These are phyloP conservation scores for Aegilops sharonensis DNA, from an alignment of 176 grass and related monocot genomes.

Conservation along the genomic window DNA sequence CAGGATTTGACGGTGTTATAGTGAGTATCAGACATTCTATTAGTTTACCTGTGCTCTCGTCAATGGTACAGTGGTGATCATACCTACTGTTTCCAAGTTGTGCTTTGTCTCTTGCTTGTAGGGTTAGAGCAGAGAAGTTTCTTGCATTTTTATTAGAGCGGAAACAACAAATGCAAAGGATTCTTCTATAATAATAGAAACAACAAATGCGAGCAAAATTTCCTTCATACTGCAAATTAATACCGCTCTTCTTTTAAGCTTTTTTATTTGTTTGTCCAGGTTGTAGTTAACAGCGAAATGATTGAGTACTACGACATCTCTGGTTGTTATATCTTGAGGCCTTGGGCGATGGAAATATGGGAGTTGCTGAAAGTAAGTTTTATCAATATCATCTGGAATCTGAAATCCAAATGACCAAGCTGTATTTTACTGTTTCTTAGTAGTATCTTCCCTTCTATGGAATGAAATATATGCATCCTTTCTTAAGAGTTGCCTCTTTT, in stretches of 20 bases:
- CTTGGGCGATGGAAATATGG: conserved; percentile 89
- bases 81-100: background rate
- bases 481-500: background rate
- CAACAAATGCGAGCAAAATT: background rate
- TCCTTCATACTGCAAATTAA: background rate
- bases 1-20: background rate
- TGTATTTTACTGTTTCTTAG: background rate
- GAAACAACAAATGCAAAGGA: background rate
- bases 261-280: conserved; percentile 43
- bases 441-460: background rate
- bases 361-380: conserved; percentile 71
- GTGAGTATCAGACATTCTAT: no score
- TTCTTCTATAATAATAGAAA: background rate
- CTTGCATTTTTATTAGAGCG: background rate
- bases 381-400: background rate
- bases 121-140: background rate
- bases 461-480: background rate
- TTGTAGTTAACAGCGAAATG: conserved; percentile 93
- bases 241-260: background rate
- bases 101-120: background rate
- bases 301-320: conserved; percentile 98
- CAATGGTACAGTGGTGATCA: no score
- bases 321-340: conserved; percentile 91
- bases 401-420: background rate
- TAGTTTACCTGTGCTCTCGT: no score